Evolutionary conservation across 768 basidiomycete species (phyloP), one percentile per base, ranked within the genome.

Genomic region (Boletus sensibilis): DNA sequence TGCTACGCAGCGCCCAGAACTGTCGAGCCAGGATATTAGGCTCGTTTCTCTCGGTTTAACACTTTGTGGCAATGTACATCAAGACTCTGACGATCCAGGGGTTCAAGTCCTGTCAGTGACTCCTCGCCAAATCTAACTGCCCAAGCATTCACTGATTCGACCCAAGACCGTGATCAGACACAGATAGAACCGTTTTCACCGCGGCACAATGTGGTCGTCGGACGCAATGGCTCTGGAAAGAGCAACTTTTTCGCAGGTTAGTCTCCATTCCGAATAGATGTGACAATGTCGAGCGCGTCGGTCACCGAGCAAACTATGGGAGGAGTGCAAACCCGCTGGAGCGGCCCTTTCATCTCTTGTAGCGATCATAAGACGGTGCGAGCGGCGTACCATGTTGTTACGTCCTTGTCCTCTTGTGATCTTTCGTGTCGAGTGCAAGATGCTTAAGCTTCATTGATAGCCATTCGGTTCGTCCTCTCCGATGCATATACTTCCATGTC

Each of bases 401-500:
- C 12, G 8, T 38, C 35, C 1, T 40, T 55, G n/a, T 41, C 7
- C 27, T 38, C 20, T 12, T 12, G 23, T 35, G 4, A 20, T 46
- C 21, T 35, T 39, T 46, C 18, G 52, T 38, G 35, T 45, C 33
- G 2, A 1, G 12, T 8, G 18, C 46, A 23, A 9, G 42, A 42
- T 55, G 12, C 64, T 68, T 1, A 63, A 12, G 5, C 27, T 25
- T 11, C 45, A 16, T 49, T 18, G 21, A 48, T 43, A 92, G 94
- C 96, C 21, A 98, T 98, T 67, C 92, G 96, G 10, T 99, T 99
- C 65, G 97, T 98, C 13, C 80, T 99, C 16, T 95, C 94, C 4
- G 97, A 99, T 77, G 94, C 95, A 18, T 98, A 98, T 64, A 95
- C 94, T 0, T 94, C 93, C 27, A 92, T 98, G 87, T 85, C 88